A percentile compares a stretch with the other conserved stretches of the same genome.
Evolutionary conservation across 1,284 basidiomycete species (phyloP).

Genomic region (Grifola frondosa): DNA sequence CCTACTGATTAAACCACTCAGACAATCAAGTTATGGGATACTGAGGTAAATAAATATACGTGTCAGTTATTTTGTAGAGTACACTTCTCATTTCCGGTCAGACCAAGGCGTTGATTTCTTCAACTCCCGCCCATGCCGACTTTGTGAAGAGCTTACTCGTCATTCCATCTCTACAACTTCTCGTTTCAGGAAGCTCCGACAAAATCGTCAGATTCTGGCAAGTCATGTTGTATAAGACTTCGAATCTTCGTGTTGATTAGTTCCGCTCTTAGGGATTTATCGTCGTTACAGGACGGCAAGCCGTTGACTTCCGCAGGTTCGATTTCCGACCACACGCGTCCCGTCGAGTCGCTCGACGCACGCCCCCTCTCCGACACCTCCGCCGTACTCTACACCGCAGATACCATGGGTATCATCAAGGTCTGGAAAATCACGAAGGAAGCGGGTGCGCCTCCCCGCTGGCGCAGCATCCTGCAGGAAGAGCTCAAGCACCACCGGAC

Average conservation of each 20-base stretch:
- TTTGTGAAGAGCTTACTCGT: conserved; percentile 84
- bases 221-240: too few relatives aligned
- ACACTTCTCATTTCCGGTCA: conserved; percentile 33
- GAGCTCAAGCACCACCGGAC: conserved; percentile 76
- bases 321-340: conserved; percentile 72
- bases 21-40: conserved; percentile 85
- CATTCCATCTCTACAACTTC: conserved; percentile 59
- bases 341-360: conserved; percentile 64
- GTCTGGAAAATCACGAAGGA: conserved; percentile 63
- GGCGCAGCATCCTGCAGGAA: conserved; percentile 53
- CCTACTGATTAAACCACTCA: conserved; percentile 30
- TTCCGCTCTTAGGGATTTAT: conserved; percentile 55
- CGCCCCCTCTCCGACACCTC: conserved; percentile 42
- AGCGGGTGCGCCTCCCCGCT: conserved; percentile 45
- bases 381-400: conserved; percentile 71
- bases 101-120: conserved; percentile 69
- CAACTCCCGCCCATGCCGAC: conserved; percentile 79
- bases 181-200: conserved; percentile 90
- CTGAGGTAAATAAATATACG: conserved; percentile 47
- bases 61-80: neutral
- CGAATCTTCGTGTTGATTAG: too few relatives aligned
- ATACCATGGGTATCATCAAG: conserved; percentile 85
- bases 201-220: conserved; percentile 88
- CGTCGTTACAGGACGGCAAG: conserved; percentile 39
- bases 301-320: conserved; percentile 58